Percentiles rank a stretch among this genome's conserved stretches.
phyloP scores from a whole-genome alignment of 202 grass and related monocot genomes.

The Carex arenaria region DNA sequence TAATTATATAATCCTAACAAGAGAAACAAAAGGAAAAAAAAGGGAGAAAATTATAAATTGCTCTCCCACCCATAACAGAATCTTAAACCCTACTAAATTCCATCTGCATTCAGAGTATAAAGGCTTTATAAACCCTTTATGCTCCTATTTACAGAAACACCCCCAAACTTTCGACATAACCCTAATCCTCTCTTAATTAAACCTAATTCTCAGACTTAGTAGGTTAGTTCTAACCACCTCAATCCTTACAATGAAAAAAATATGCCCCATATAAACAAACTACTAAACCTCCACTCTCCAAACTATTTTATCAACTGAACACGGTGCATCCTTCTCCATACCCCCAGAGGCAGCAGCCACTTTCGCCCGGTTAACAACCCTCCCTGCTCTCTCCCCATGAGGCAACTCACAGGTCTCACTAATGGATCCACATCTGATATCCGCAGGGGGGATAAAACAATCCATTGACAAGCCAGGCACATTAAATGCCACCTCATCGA shows the following conservation, averaged over 20 bases:
- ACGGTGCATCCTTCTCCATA: slow-evolving; percentile 2
- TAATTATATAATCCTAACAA: slow-evolving; percentile 13
- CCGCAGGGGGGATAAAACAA: slow-evolving; percentile 97
- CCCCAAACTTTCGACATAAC: slow-evolving; percentile 16
- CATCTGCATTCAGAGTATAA: slow-evolving; percentile 73
- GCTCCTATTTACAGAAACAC: slow-evolving; percentile 72
- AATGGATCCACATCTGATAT: slow-evolving; percentile 58
- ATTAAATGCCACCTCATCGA: slow-evolving; percentile 99
- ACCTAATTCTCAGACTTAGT: slow-evolving; percentile 51
- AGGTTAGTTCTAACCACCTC: slow-evolving; percentile 38
- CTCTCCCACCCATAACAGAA: slow-evolving; percentile 25
- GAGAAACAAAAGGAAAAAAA: slow-evolving; percentile 5
- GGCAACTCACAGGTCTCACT: slow-evolving; percentile 72
- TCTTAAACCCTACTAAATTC: slow-evolving; percentile 12
- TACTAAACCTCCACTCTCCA: slow-evolving; percentile 79
- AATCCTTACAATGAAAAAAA: slow-evolving; percentile 19
- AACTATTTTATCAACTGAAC: slow-evolving; percentile 56
- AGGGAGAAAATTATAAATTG: slow-evolving; percentile 17
- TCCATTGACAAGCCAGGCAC: slow-evolving; percentile 74
- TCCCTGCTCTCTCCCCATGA: neutral
- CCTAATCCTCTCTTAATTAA: slow-evolving; percentile 36
- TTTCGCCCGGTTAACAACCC: slow-evolving; percentile 23
- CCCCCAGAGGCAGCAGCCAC: slow-evolving; percentile 31
- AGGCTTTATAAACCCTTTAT: slow-evolving; percentile 54
- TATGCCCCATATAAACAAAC: slow-evolving; percentile 4